Percentiles rank a stretch among this genome's conserved stretches.
Evolutionary conservation across 257 asterid genomes (phyloP).

Genomic region (Linaria vulgaris): DNA sequence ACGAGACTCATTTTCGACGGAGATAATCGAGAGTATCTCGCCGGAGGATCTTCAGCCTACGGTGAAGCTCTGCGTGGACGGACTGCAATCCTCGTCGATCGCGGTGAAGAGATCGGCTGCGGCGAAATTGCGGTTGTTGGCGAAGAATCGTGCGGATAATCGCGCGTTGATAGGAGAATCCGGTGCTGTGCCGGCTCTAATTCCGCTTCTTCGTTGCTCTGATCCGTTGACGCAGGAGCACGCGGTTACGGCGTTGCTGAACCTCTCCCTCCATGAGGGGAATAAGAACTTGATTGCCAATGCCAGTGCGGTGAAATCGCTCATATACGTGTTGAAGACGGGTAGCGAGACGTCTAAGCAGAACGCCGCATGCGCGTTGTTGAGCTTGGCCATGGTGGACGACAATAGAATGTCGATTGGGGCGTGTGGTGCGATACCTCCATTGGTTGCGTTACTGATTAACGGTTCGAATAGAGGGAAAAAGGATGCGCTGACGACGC

Average conservation of each 20-base stretch:
- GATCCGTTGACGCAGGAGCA: conserved; percentile 69
- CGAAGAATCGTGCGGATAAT: conserved; percentile 63
- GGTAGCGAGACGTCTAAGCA: conserved; percentile 70
- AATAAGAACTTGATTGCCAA: conserved; percentile 43
- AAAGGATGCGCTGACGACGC: conserved; percentile 66
- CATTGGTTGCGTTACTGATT: conserved; percentile 47
- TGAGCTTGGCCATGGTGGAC: conserved; percentile 58
- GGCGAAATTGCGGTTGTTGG: conserved; percentile 55
- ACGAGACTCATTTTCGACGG: conserved; percentile 63
- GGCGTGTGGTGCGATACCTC: conserved; percentile 73
- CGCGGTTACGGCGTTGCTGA: conserved; percentile 64
- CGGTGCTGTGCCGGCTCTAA: conserved; percentile 56
- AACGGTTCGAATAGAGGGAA: conserved; percentile 61
- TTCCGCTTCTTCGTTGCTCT: conserved; percentile 56
- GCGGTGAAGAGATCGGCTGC: conserved; percentile 64
- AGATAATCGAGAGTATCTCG: conserved; percentile 55
- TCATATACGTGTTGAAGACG: conserved; percentile 56
- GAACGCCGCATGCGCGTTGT: conserved; percentile 60
- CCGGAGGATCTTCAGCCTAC: conserved; percentile 68
- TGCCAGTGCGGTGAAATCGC: conserved; percentile 49
- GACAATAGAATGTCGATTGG: conserved; percentile 62
- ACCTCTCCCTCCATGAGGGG: conserved; percentile 60
- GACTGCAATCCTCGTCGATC: conserved; percentile 46
- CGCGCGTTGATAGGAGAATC: conserved; percentile 67
- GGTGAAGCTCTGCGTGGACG: conserved; percentile 57